phyloP scores from a whole-genome alignment of 2,329 filamentous ascomycete species.

The Pseudogymnoascus sp. region DNA sequence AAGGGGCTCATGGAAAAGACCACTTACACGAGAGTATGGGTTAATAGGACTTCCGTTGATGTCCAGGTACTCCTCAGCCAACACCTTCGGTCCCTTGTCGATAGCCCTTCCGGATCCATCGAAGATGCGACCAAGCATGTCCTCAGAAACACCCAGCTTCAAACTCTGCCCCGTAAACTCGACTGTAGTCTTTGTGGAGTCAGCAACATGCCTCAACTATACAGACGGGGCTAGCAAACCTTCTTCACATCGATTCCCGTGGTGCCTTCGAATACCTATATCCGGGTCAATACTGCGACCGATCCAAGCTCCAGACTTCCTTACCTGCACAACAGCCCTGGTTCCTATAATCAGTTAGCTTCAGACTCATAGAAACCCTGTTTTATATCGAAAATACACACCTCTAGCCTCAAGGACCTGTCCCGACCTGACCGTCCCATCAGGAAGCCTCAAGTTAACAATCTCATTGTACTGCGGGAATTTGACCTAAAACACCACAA shows the following conservation, averaged over 20 bases:
- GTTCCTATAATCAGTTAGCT: conserved; percentile 50
- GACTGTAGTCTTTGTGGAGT: conserved; percentile 67
- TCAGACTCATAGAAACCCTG: not conserved
- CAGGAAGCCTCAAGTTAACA: conserved; percentile 86
- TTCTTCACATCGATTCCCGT: conserved; percentile 97
- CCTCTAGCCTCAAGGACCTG: conserved; percentile 97
- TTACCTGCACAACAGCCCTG: conserved; percentile 89
- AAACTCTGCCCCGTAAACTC: conserved; percentile 95
- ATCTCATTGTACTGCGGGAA: conserved; percentile 97
- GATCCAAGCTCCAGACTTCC: conserved; percentile 15
- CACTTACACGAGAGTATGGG: conserved; percentile 81
- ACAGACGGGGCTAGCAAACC: conserved; percentile 41
- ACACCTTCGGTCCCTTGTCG: conserved; percentile 96
- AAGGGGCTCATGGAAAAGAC: not conserved
- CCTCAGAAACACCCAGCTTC: conserved; percentile 97
- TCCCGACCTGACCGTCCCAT: conserved; percentile 87
- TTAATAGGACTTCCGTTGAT: conserved; percentile 99
- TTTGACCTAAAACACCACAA: conserved; percentile 63
- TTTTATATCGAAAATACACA: conserved; percentile 32
- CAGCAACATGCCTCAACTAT: conserved; percentile 8
- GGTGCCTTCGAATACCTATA: conserved; percentile 92
- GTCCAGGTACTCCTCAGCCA: conserved; percentile 96
- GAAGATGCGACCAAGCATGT: conserved; percentile 98
- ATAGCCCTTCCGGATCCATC: conserved; percentile 96
- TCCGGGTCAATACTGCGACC: conserved; percentile 23